Evolutionary conservation across 352 stramenopile genomes (phyloP).

Genomic region (Phytophthora aleatoria): DNA sequence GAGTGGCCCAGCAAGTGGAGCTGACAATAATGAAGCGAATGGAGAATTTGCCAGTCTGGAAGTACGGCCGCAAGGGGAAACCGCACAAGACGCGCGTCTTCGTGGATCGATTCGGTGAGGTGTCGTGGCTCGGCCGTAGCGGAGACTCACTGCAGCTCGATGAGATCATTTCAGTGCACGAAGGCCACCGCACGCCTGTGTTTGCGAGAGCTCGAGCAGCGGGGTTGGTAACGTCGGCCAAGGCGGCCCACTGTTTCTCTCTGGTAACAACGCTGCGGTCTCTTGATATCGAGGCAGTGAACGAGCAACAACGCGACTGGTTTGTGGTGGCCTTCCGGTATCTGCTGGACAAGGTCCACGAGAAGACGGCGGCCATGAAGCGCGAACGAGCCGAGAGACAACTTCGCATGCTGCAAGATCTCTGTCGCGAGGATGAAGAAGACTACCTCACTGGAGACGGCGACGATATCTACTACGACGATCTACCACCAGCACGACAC

Average conservation of each 20-base stretch:
- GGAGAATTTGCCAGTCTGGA: constrained; percentile 71
- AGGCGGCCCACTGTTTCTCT: constrained; percentile 66
- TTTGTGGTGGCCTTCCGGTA: constrained; percentile 88
- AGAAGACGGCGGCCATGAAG: constrained; percentile 79
- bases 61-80: constrained; percentile 75
- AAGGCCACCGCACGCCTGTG: constrained; percentile 66
- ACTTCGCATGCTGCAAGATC: constrained; percentile 76
- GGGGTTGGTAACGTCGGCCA: constrained; percentile 33
- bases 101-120: constrained; percentile 82
- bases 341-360: constrained; percentile 83
- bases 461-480: constrained; percentile 43
- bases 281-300: constrained; percentile 77
- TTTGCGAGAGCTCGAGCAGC: constrained; percentile 55
- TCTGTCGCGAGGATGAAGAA: constrained; percentile 48
- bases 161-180: constrained; percentile 63
- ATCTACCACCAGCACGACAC: constrained; percentile 20
- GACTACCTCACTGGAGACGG: constrained; percentile 30
- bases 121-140: constrained; percentile 83
- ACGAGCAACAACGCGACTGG: constrained; percentile 81
- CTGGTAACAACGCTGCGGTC: constrained; percentile 66
- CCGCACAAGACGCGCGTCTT: constrained; percentile 86
- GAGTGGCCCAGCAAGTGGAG: constrained; percentile 80
- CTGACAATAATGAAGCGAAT: constrained; percentile 87
- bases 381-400: constrained; percentile 81
- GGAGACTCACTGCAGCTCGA: constrained; percentile 79